phyloP scores from a whole-genome alignment of 805 yeast species.

The Pichia exigua region DNA sequence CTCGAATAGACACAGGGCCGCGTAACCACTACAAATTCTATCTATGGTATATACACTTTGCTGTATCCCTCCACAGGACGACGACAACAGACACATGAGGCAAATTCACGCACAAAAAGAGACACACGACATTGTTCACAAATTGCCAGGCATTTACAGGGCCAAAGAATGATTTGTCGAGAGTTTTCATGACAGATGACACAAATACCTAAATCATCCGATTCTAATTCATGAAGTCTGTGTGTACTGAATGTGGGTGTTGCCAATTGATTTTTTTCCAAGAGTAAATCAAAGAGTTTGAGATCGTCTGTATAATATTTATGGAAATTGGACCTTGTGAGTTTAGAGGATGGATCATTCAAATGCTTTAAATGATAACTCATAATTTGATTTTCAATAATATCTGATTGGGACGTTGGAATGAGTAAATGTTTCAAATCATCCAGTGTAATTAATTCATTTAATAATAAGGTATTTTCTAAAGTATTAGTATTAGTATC shows the following conservation, averaged over 20 bases:
- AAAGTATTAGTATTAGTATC: not conserved
- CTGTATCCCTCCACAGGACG: slow-evolving; percentile 61
- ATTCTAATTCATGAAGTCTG: slow-evolving; percentile 24
- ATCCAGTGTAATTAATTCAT: slow-evolving; percentile 17
- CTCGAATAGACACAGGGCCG: not conserved
- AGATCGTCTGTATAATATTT: slow-evolving; percentile 17
- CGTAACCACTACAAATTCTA: not conserved
- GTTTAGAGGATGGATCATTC: not conserved
- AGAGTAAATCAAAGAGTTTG: slow-evolving; percentile 23
- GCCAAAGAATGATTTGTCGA: slow-evolving; percentile 82
- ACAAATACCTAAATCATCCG: slow-evolving; percentile 42
- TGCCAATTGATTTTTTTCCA: slow-evolving; percentile 11
- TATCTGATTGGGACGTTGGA: slow-evolving; percentile 19
- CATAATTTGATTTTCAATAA: slow-evolving; percentile 22
- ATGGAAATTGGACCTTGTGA: slow-evolving; percentile 27
- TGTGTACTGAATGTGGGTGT: not conserved
- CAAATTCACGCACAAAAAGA: slow-evolving; percentile 62
- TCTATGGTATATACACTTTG: slow-evolving; percentile 45
- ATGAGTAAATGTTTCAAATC: slow-evolving; percentile 16
- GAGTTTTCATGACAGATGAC: slow-evolving; percentile 74
- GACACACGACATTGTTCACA: slow-evolving; percentile 79
- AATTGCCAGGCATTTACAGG: slow-evolving; percentile 81
- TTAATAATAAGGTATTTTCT: not conserved
- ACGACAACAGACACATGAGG: slow-evolving; percentile 81
- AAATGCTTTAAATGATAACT: slow-evolving; percentile 21